phyloP scores from a whole-genome alignment of 2,329 filamentous ascomycete species.

The Diaporthe caulivora region DNA sequence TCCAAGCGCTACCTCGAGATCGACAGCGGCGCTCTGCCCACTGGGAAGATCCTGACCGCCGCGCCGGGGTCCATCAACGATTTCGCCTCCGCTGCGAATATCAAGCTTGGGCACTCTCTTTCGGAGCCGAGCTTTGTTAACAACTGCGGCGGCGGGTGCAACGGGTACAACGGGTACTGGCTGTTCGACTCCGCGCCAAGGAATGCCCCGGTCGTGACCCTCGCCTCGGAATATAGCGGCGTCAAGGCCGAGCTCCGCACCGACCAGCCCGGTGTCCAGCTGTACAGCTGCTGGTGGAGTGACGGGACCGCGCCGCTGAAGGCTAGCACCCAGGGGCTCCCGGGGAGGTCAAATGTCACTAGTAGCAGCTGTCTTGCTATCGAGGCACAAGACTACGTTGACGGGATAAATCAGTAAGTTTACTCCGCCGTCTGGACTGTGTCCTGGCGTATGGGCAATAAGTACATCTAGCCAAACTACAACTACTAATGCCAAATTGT shows the following conservation, averaged over 20 bases:
- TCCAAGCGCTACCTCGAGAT: slow-evolving; percentile 68
- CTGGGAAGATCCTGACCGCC: slow-evolving; percentile 70
- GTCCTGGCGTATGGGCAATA: not conserved
- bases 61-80: slow-evolving; percentile 70
- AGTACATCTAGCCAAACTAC: fast-evolving
- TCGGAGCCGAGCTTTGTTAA: slow-evolving; percentile 66
- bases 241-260: slow-evolving; percentile 78
- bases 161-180: slow-evolving; percentile 77
- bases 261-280: slow-evolving; percentile 77
- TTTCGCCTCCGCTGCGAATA: slow-evolving; percentile 73
- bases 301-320: slow-evolving; percentile 66
- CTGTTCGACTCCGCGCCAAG: slow-evolving; percentile 57
- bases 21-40: slow-evolving; percentile 69
- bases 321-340: slow-evolving; percentile 64
- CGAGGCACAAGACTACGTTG: slow-evolving; percentile 83
- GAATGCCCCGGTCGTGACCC: slow-evolving; percentile 60
- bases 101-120: slow-evolving; percentile 71
- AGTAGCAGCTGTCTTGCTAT: slow-evolving; percentile 78
- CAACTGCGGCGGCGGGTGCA: slow-evolving; percentile 76
- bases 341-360: slow-evolving; percentile 45
- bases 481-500: not conserved
- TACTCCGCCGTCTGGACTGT: fast-evolving
- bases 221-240: slow-evolving; percentile 73
- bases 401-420: slow-evolving; percentile 77
- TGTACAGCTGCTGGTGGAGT: slow-evolving; percentile 76